Base-by-base conservation (phyloP, 2,329 filamentous ascomycete species). In the Fusarium pseudoanthophilum region DNA sequence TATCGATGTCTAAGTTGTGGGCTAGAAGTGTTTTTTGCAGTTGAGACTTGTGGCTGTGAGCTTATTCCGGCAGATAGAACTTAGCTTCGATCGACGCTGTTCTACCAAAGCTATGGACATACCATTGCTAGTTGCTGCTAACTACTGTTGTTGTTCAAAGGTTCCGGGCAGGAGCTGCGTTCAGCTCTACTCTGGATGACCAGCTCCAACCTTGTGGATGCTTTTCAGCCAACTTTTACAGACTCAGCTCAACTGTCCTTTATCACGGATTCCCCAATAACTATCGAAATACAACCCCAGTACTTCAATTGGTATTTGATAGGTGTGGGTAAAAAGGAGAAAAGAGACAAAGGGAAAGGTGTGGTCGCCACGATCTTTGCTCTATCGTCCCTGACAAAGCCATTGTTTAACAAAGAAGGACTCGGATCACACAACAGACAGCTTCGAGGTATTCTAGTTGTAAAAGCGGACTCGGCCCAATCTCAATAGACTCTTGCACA, bases 31-130 rank as follows among this genome's bases (percentile, higher is more conserved):
- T n/a, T n/a, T n/a, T n/a, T n/a, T n/a, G n/a, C n/a, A n/a, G n/a
- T n/a, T n/a, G n/a, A n/a, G n/a, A n/a, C n/a, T n/a, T n/a, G n/a
- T n/a, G n/a, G n/a, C n/a, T n/a, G n/a, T n/a, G n/a, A n/a, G n/a
- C n/a, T n/a, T n/a, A n/a, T n/a, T 26, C 26, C 26, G 26, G 26
- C 26, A 26, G 26, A 26, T 4, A 26, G 26, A 26, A 26, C 26
- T 5, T 26, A 26, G 26, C 26, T 26, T 26, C 26, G 26, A 26
- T 26, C 26, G 26, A 34, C 2, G 16, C 8, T 2, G 8, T 24
- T 10, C 28, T 3, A 34, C 24, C 2, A 0, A 0, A 51, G 4
- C 11, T 24, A 11, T 20, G 16, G 24, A 26, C 9, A 34, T 34
- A 34, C 13, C 32, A 15, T 34, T 32, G 11, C 30, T 32, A 13